phyloP scores from a whole-genome alignment of 495 filamentous ascomycete species.

The Letharia columbiana region DNA sequence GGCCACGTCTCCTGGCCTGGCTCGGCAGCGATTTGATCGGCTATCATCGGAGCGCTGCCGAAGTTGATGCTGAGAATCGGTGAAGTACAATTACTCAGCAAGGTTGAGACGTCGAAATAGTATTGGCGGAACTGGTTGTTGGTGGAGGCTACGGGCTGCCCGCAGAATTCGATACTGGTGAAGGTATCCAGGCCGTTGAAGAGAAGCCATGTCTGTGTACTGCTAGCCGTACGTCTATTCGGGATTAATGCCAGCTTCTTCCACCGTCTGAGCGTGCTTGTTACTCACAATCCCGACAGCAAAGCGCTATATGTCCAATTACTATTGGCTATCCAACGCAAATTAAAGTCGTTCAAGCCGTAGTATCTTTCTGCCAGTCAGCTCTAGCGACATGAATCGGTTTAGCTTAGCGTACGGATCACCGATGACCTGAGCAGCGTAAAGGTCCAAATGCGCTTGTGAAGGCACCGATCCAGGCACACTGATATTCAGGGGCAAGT shows the following conservation, averaged over 20 bases:
- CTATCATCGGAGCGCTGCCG: conserved; percentile 47
- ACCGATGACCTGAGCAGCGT: conserved; percentile 43
- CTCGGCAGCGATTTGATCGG: conserved; percentile 45
- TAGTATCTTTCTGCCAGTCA: conserved; percentile 33
- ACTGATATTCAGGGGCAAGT: conserved; percentile 42
- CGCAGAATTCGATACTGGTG: conserved; percentile 53
- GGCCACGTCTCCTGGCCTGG: conserved; percentile 49
- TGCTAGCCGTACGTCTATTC: not conserved
- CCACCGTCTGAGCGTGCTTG: too few relatives aligned
- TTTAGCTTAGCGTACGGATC: conserved; percentile 39
- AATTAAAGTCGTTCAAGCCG: conserved; percentile 53
- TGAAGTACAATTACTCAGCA: conserved; percentile 39
- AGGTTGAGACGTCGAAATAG: conserved; percentile 53
- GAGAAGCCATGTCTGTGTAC: conserved; percentile 41
- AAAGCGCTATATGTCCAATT: conserved; percentile 58
- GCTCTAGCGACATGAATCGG: not conserved
- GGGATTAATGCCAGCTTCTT: too few relatives aligned
- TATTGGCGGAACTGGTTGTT: conserved; percentile 69
- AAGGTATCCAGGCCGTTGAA: conserved; percentile 65
- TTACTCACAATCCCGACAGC: conserved; percentile 40
- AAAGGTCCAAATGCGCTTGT: conserved; percentile 54
- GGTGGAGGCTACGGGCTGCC: conserved; percentile 50
- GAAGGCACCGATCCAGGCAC: conserved; percentile 55
- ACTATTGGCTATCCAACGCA: conserved; percentile 50
- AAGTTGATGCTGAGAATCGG: conserved; percentile 45